Percentiles rank a stretch among this genome's conserved stretches.
Evolutionary conservation across 169 alveolate species (phyloP).

Genomic region (Plasmodium inui): DNA sequence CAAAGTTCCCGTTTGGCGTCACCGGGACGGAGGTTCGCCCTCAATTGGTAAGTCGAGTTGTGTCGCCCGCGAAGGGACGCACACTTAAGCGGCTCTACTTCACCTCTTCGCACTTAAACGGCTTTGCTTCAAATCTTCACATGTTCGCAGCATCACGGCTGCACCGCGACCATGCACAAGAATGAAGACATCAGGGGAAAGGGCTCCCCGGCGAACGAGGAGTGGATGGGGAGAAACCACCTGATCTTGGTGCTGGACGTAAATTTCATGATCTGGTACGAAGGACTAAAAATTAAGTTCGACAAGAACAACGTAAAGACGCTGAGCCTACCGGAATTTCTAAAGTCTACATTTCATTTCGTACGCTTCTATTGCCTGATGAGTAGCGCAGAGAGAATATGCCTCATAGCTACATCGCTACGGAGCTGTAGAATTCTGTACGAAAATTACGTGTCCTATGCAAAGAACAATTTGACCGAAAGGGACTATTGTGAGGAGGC

Average conservation of each 20-base stretch:
- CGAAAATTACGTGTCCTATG: conserved; percentile 55
- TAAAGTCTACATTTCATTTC: conserved; percentile 54
- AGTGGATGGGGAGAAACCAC: conserved; percentile 13
- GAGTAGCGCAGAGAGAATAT: conserved; percentile 70
- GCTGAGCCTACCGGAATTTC: conserved; percentile 29
- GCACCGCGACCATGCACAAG: conserved; percentile 30
- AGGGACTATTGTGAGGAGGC: conserved; percentile 44
- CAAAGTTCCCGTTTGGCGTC: background rate
- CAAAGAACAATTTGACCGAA: conserved; percentile 63
- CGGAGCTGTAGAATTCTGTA: conserved; percentile 34
- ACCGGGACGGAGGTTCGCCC: background rate
- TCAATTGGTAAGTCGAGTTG: background rate
- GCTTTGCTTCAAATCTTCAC: too few relatives aligned
- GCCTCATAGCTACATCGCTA: conserved; percentile 60
- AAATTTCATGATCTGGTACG: conserved; percentile 57
- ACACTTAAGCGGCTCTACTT: background rate
- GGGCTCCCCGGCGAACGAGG: conserved; percentile 16
- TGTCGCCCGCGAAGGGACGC: background rate
- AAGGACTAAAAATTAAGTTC: conserved; percentile 67
- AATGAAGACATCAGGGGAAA: conserved; percentile 29
- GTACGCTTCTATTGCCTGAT: conserved; percentile 57
- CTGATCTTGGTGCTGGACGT: conserved; percentile 54
- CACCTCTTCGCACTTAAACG: too few relatives aligned
- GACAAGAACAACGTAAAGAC: conserved; percentile 48
- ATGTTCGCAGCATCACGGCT: background rate